Evolutionary conservation across 2,329 filamentous ascomycete genomes (phyloP), one percentile per base, ranked within the genome.

Genomic region (Colletotrichum australisinense): DNA sequence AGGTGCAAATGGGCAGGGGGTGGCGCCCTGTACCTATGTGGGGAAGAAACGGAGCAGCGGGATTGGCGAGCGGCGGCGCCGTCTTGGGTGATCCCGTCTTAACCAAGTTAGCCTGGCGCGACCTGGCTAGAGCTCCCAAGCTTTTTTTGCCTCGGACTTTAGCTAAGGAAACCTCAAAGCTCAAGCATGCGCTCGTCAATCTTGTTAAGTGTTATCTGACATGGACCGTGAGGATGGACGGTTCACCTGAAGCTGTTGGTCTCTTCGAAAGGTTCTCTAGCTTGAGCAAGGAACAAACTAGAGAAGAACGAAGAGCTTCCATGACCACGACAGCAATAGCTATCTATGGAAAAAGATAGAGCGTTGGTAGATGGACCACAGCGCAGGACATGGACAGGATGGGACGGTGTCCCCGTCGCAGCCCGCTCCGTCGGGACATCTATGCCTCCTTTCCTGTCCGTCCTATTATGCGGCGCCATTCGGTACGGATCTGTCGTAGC

Each of bases 341-440:
- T 19, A 53, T 19, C 11, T 24, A 58, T 42, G 38, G 11, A 11
- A 14, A 14, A 32, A 52, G 42, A 49, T 49, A 19, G 19, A 49
- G 19, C 42, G 42, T 49, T 59, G 63, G 57, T 24, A 24, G 19
- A 38, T 46, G 53, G 26, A 49, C 32, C 24, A 24, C 16, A 49
- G 7, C 42, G 19, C 8, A 49, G 42, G 16, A n/a, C 16, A n/a
- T n/a, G 42, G 6, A 19, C 16, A 49, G 16, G 42, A n/a, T n/a
- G 16, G 46, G 38, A 55, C 63, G 52, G 32, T 26, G 53, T 49
- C 24, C 42, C 55, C 22, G 42, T 60, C 19, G 42, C 22, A 11
- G 38, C 57, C 60, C 55, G 56, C 56, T 70, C 70, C 67, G 67
- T 73, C 70, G 70, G 70, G 60, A 28, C 67, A 70, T 70, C 60